These are phyloP conservation scores for Chaetothyriales sp. DNA, from an alignment of 2,329 filamentous ascomycete species.

Conservation along the genomic window DNA sequence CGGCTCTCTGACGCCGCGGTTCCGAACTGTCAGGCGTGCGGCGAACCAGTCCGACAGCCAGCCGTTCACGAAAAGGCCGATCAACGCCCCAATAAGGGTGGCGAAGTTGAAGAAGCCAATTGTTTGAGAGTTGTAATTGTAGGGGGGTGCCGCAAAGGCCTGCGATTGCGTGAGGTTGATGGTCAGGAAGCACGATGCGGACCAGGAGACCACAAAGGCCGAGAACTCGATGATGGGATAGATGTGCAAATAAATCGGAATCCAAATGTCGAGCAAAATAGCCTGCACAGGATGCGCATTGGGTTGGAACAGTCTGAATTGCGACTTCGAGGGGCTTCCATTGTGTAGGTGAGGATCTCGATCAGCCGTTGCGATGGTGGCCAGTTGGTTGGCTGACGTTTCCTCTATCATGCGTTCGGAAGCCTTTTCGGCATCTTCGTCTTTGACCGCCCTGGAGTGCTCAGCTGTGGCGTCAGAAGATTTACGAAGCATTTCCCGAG, in stretches of 20 bases:
- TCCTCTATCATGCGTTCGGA: constrained; percentile 6
- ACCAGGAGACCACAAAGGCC: constrained; percentile 49
- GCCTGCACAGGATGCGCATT: constrained; percentile 31
- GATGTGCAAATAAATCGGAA: constrained; percentile 48
- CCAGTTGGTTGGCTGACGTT: constrained; percentile 6
- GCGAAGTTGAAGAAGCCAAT: constrained; percentile 48
- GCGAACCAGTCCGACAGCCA: constrained; percentile 45
- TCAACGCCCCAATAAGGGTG: constrained; percentile 39
- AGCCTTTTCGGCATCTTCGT: constrained; percentile 6
- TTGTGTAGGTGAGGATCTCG: constrained; percentile 42
- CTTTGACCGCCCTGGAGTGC: constrained; percentile 1
- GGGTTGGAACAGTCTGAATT: constrained; percentile 42
- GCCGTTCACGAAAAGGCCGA: constrained; percentile 43
- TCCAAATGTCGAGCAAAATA: constrained; percentile 42
- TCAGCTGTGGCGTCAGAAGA: not conserved
- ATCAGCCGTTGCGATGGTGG: constrained; percentile 22
- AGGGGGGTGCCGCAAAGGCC: constrained; percentile 42
- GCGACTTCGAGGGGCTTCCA: constrained; percentile 40
- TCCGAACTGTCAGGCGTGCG: constrained; percentile 38
- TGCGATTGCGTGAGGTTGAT: constrained; percentile 48
- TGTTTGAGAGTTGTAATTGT: constrained; percentile 37
- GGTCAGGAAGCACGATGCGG: constrained; percentile 43
- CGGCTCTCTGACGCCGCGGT: constrained; percentile 43
- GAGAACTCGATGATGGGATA: constrained; percentile 53
- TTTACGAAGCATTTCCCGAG: constrained; percentile 11